Evolutionary conservation across 1,139 yeast genomes (phyloP), one percentile per base, ranked within the genome.

Genomic region (Geotrichum fermentans): DNA sequence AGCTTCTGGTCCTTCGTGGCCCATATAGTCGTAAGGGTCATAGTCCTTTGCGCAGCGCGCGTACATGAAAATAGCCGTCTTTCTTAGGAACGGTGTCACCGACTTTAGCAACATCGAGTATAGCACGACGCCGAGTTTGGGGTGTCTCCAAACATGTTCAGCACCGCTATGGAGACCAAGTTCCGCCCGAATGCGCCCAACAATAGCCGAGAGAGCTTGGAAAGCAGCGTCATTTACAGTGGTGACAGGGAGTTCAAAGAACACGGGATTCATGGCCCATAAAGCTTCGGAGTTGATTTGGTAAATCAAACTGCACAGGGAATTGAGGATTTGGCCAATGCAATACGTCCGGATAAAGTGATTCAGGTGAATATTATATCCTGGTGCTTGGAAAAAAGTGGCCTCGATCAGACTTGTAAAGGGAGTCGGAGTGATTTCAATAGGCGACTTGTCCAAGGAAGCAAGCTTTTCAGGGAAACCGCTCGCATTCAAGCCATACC

Each of bases 81-180:
- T 77, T 56, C 96, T 74, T 54, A 87, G 69, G 56, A 83, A 85
- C 14, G 90, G 88, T 0, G 85, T 77, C 5, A 75, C 65, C 0
- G 81, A 66, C 59, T 80, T 80, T 14, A 76, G 63, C 39, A 83
- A 50, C 77, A 84, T 73, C 0, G 83, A 70, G 58, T 74, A 80
- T 1, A 82, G 57, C 14, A 48, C 28, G 4, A 24, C 24, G 8
- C 45, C 45, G 5, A 43, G 38, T 30, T 48, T 48, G 21, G 45
- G 37, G 30, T 48, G 41, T 21, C 17, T 22, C 51, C 51, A 48
- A 39, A 44, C 22, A 21, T 39, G 35, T 18, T 39, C 41, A 24
- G 40, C 44, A 8, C 38, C 40, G 8, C 14, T 29, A 5, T 21
- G 21, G 3, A 45, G 10, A n/a, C 56, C 58, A 11, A 57, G 43